Conservation (phyloP, 495 filamentous ascomycete species). For the Xylaria venustula region DNA sequence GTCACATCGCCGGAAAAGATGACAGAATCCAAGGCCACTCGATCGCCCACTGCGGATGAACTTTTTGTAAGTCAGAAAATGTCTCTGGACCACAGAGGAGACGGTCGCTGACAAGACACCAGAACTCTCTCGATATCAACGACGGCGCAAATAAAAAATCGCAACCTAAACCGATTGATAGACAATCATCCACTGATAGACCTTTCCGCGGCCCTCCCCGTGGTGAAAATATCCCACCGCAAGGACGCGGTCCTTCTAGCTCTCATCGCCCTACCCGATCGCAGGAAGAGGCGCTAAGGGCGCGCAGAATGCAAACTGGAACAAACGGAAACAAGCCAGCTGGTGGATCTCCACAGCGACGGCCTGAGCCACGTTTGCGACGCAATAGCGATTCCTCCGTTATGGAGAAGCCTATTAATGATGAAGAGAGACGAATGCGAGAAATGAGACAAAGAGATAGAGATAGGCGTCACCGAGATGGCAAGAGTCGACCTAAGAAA, state of each 20-base stretch:
- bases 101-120: neutral
- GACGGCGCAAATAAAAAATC: slow-evolving; percentile 36
- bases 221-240: slow-evolving; percentile 53
- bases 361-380: slow-evolving; percentile 58
- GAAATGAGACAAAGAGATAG: slow-evolving; percentile 73
- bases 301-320: slow-evolving; percentile 38
- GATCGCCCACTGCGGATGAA: slow-evolving; percentile 68
- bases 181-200: slow-evolving; percentile 34
- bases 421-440: slow-evolving; percentile 72
- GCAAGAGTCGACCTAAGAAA: slow-evolving; percentile 58
- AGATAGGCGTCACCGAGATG: slow-evolving; percentile 60
- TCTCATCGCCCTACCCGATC: slow-evolving; percentile 60
- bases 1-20: slow-evolving; percentile 49
- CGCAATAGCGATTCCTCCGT: slow-evolving; percentile 95
- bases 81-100: neutral
- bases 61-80: slow-evolving; percentile 77
- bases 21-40: slow-evolving; percentile 54
- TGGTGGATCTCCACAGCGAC: slow-evolving; percentile 38
- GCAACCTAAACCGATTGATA: slow-evolving; percentile 16
- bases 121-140: slow-evolving; percentile 53
- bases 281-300: slow-evolving; percentile 58
- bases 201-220: slow-evolving; percentile 36
- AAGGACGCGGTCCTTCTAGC: slow-evolving; percentile 39
- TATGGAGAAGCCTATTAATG: slow-evolving; percentile 66
- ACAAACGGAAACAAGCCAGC: slow-evolving; percentile 30